Evolutionary conservation across 208 protist species (phyloP), one percentile per base, ranked within the genome.

Genomic region (Crithidia fasciculata): DNA sequence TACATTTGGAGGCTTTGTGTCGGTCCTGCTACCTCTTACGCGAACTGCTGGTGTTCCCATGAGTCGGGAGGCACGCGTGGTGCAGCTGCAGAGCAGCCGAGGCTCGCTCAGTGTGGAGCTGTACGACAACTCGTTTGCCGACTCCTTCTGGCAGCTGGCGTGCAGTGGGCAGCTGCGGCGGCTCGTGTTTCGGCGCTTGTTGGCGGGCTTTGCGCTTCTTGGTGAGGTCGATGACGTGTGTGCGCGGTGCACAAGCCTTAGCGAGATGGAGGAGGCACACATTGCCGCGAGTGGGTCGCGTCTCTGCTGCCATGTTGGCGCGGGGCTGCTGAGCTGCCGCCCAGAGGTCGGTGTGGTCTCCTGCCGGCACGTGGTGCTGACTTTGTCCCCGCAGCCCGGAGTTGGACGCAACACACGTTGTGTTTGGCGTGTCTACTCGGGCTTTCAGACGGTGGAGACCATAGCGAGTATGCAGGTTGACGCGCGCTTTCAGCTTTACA

Each of bases 371-470:
- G 89, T 93, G 62, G 57, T 84, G 2, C 57, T 93, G 49, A 93
- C 88, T 0, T 72, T 93, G 0, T 77, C 74, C 5, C 85, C 89
- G 10, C 83, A 90, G 65, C 89, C n/a, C 89, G 12, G 2, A 69
- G 18, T 62, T 94, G 2, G 87, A 94, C 65, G 36, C 58, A 0
- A 64, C 55, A 8, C 87, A 85, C 53, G 80, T 76, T 5, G 70
- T 94, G 6, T 90, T 94, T 68, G 89, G 89, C 80, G 89, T 64
- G 60, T 94, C 7, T 85, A 77, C 18, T 79, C 64, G 4, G 89
- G 89, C 39, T 76, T 94, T 71, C 39, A 40, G 0, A 67, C 88
- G 0, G 53, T 94, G 8, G 63, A 80, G 58, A 55, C 55, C 10
- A 73, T 94, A 0, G 60, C 76, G 18, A 62, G 54, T 40, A 79